A percentile compares a stretch with the other conserved stretches of the same genome.
Evolutionary conservation across 208 protist genomes (phyloP).

Genomic region (Crithidia acanthocephali): DNA sequence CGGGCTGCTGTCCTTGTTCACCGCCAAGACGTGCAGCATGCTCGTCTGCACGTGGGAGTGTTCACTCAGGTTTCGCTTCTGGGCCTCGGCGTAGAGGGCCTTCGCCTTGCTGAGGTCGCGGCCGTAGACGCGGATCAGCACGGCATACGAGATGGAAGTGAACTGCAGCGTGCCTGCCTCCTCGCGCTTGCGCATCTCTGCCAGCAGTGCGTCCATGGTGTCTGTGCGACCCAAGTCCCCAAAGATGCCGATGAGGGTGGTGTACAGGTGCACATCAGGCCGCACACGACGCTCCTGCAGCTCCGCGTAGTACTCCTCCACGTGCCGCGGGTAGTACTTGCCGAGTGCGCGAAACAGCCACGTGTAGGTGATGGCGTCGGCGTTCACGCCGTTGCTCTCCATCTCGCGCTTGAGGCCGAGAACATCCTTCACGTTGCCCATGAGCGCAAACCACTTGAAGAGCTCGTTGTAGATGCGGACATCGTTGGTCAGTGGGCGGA

Average conservation of each 20-base stretch:
- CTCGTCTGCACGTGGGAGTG: slow-evolving; percentile 87
- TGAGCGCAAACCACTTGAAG: slow-evolving; percentile 87
- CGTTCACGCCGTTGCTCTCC: slow-evolving; percentile 50
- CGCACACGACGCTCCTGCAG: slow-evolving; percentile 58
- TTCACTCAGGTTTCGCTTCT: slow-evolving; percentile 62
- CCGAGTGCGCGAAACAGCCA: slow-evolving; percentile 81
- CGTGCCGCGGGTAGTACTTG: slow-evolving; percentile 87
- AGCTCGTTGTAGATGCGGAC: slow-evolving; percentile 89
- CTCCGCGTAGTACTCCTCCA: slow-evolving; percentile 74
- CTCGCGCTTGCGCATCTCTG: slow-evolving; percentile 74
- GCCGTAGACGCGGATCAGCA: slow-evolving; percentile 73
- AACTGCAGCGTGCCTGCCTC: slow-evolving; percentile 79
- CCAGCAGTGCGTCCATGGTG: slow-evolving; percentile 54
- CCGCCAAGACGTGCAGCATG: slow-evolving; percentile 70
- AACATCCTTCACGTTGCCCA: slow-evolving; percentile 89
- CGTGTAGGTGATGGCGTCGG: slow-evolving; percentile 79
- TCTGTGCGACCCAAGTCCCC: slow-evolving; percentile 65
- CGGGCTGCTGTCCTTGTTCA: slow-evolving; percentile 19
- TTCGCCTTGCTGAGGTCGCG: slow-evolving; percentile 53
- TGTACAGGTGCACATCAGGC: slow-evolving; percentile 82
- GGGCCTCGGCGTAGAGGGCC: slow-evolving; percentile 63
- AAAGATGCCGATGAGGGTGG: slow-evolving; percentile 82
- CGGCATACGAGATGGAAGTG: slow-evolving; percentile 75
- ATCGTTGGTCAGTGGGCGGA: slow-evolving; percentile 66
- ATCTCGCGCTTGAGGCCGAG: slow-evolving; percentile 68